Base-by-base conservation (phyloP, 163 green algal genomes). In the Scenedesmus sp. region DNA sequence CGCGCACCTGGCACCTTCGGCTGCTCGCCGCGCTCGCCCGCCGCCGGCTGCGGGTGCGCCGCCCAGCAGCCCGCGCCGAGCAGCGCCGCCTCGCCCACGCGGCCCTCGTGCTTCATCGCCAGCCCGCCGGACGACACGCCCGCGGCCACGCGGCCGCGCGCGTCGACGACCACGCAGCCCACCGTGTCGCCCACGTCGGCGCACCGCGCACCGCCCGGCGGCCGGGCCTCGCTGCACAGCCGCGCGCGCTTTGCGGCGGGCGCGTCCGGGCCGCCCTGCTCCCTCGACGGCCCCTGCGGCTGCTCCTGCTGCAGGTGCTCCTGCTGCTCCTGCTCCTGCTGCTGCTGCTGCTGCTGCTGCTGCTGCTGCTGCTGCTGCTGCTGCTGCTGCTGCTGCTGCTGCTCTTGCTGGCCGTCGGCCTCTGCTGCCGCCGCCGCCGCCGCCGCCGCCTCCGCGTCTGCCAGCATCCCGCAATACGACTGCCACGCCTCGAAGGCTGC, bases 91-190 rank as follows among this genome's bases (percentile, higher is more conserved):
- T 97, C 93, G 0, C 93, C 93, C 10, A 97, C 85, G 2, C 93
- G 76, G 4, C 93, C 93, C 1, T 86, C 70, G 20, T 48, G 33
- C 81, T 97, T 97, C 70, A 97, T 69, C 0, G 89, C 91, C 39
- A 97, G 93, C 60, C 93, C 93, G 4, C 93, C 93, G 24, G 87
- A 94, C 15, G 92, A 97, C 29, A 97, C 93, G 0, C 89, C 93
- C 0, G 90, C 78, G 2, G 90, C 90, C 29, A 92, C 67, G 5
- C 39, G 34, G 10, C 93, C 93, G 77, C 0, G 0, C 4, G 34
- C 36, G 20, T 87, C 81, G 0, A 89, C 73, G 3, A 79, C 83
- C 31, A 89, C 33, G 3, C 70, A 74, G 1, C 81, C 84, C 0
- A 87, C 84, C 6, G 81, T 89, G 67, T 87, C 81, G 7, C 53